Percentiles rank a stretch among this genome's conserved stretches.
Evolutionary conservation across 257 asterid genomes (phyloP).

Genomic region (Galeopsis tetrahit): DNA sequence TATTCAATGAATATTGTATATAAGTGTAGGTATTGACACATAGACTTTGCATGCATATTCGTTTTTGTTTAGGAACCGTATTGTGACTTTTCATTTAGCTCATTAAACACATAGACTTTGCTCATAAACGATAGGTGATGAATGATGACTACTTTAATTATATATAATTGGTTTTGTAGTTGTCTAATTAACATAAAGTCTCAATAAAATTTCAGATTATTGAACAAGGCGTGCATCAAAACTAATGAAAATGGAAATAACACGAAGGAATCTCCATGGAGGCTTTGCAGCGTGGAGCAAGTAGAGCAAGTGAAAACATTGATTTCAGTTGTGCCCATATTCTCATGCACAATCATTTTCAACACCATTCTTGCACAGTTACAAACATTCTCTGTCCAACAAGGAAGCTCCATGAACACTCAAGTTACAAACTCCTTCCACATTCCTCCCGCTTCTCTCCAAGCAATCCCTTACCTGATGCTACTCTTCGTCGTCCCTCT

Average conservation of each 20-base stretch:
- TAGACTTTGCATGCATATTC: too few species aligned
- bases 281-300: conserved; percentile 59
- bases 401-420: conserved; percentile 84
- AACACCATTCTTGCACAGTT: conserved; percentile 90
- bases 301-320: conserved; percentile 80
- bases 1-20: too few species aligned
- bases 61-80: too few species aligned
- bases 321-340: conserved; percentile 72
- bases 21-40: too few species aligned
- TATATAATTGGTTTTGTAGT: too few species aligned
- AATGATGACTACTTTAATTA: too few species aligned
- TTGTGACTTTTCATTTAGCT: too few species aligned
- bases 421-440: conserved; percentile 58
- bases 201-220: conserved; percentile 49
- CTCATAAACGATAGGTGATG: too few species aligned
- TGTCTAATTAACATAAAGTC: too few species aligned
- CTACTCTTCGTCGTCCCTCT: conserved; percentile 78
- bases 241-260: conserved; percentile 39
- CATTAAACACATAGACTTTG: too few species aligned
- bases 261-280: conserved; percentile 62
- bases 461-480: conserved; percentile 88
- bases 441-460: conserved; percentile 96
- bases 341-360: conserved; percentile 91
- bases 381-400: conserved; percentile 97
- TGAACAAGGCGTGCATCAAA: conserved; percentile 93